A percentile compares a stretch with the other conserved stretches of the same genome.
These are phyloP conservation scores for Plasmodium vivax DNA, from an alignment of 169 alveolate genomes.

Conservation along the genomic window DNA sequence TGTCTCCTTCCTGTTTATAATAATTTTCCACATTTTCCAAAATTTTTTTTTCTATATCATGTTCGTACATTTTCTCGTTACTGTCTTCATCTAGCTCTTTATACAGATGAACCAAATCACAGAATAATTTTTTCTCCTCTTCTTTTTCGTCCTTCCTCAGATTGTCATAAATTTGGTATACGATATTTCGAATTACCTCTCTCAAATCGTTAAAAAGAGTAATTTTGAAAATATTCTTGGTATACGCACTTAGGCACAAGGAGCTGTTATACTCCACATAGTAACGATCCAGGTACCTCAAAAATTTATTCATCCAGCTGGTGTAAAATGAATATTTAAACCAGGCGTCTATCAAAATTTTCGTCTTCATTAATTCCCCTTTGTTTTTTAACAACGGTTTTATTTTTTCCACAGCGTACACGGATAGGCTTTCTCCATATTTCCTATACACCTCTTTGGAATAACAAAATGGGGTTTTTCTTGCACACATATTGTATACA, in stretches of 20 bases:
- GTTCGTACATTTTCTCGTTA: constrained; percentile 69
- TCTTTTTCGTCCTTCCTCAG: constrained; percentile 16
- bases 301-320: constrained; percentile 81
- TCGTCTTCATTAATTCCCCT: constrained; percentile 21
- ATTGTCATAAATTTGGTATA: constrained; percentile 52
- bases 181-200: constrained; percentile 31
- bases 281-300: constrained; percentile 77
- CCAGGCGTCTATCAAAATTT: constrained; percentile 74
- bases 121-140: constrained; percentile 49
- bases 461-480: constrained; percentile 64
- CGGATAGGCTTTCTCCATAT: constrained; percentile 66
- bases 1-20: constrained; percentile 63
- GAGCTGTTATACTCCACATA: constrained; percentile 75
- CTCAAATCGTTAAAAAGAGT: constrained; percentile 54
- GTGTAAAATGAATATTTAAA: constrained; percentile 75
- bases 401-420: constrained; percentile 48
- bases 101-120: constrained; percentile 52
- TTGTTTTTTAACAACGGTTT: constrained; percentile 36
- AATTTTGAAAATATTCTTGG: constrained; percentile 61
- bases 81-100: constrained; percentile 67
- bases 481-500: constrained; percentile 80
- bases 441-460: constrained; percentile 73
- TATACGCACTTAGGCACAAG: constrained; percentile 61
- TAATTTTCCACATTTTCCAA: constrained; percentile 61
- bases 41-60: constrained; percentile 58